phyloP scores from a whole-genome alignment of 1,284 basidiomycete species.

The Cryptococcus sp. region DNA sequence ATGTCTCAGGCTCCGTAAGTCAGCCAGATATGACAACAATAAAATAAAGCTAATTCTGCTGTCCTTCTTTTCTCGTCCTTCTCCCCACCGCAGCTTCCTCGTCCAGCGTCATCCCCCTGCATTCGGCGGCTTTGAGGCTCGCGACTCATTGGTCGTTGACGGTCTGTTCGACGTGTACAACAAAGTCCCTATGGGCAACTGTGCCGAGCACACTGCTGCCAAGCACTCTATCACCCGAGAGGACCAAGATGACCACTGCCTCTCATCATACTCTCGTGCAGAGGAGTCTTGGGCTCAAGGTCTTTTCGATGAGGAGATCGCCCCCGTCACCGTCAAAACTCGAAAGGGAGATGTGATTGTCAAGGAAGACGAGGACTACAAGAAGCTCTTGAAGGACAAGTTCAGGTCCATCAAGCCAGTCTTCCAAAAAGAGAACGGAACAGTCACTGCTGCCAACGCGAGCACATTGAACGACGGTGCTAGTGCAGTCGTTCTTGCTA shows the following conservation, averaged over 20 bases:
- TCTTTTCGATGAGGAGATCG: constrained; percentile 84
- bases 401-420: constrained; percentile 81
- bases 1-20: constrained; percentile 94
- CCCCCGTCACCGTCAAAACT: constrained; percentile 88
- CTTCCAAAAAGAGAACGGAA: constrained; percentile 83
- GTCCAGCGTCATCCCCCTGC: constrained; percentile 80
- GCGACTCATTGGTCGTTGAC: constrained; percentile 86
- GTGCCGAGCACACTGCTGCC: constrained; percentile 82
- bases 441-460: constrained; percentile 93
- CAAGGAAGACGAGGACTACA: constrained; percentile 97
- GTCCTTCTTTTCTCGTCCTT: neutral
- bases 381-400: constrained; percentile 89
- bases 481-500: constrained; percentile 92
- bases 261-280: constrained; percentile 92
- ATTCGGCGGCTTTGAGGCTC: constrained; percentile 86
- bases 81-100: constrained; percentile 69
- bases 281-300: constrained; percentile 86
- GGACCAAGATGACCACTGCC: constrained; percentile 83
- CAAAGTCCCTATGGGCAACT: constrained; percentile 94
- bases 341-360: constrained; percentile 91
- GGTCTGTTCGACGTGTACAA: constrained; percentile 97
- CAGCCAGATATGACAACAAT: neutral
- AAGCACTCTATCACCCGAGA: constrained; percentile 83
- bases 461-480: constrained; percentile 96
- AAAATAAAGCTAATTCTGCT: neutral